These are phyloP conservation scores for Ophiostoma piceae DNA, from an alignment of 2,329 filamentous ascomycete species.

Conservation along the genomic window DNA sequence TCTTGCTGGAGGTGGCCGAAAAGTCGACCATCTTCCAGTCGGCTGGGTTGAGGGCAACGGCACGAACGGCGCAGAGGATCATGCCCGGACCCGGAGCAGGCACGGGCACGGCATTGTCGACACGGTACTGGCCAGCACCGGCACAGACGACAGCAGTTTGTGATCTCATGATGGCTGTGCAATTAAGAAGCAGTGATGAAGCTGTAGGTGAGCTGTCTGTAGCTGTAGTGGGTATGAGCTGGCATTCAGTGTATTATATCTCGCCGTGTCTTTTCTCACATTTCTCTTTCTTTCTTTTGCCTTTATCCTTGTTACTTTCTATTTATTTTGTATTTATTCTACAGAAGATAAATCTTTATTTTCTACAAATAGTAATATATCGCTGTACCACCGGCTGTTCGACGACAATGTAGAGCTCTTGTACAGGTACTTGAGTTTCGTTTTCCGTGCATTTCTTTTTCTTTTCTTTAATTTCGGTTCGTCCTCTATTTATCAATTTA, in stretches of 20 bases:
- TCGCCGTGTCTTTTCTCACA: background rate
- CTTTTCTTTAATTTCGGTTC: background rate
- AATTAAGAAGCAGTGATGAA: background rate
- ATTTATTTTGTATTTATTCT: background rate
- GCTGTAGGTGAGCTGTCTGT: conserved; percentile 2
- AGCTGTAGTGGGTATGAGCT: conserved; percentile 8
- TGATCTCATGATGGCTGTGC: background rate
- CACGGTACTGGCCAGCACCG: conserved; percentile 22
- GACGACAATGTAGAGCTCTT: background rate
- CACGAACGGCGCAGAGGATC: conserved; percentile 23
- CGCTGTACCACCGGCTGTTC: background rate
- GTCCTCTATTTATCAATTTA: background rate
- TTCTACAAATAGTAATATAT: background rate
- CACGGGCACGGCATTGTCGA: conserved; percentile 19
- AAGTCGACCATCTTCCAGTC: conserved; percentile 33
- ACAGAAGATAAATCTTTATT: background rate
- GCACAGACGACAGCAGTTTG: conserved; percentile 21
- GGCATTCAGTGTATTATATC: background rate
- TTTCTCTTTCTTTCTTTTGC: background rate
- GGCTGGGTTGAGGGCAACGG: conserved; percentile 34
- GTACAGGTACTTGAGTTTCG: background rate
- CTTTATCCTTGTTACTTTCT: too few species aligned
- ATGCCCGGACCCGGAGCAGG: conserved; percentile 17
- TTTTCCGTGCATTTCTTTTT: background rate
- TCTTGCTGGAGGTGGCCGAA: conserved; percentile 26